Conservation (phyloP, 169 alveolate species). For the Plasmodium berghei region DNA sequence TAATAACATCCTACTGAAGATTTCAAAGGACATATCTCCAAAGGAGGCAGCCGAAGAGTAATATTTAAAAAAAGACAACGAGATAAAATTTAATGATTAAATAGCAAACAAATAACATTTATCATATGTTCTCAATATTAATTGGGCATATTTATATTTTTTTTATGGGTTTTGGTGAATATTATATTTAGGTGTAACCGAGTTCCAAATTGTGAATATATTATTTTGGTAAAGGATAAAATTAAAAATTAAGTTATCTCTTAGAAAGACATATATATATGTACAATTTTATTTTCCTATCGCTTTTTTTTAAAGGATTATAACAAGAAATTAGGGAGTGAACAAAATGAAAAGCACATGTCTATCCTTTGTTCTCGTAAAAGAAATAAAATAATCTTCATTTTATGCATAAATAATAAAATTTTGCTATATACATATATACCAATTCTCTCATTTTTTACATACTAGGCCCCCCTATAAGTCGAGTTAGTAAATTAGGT, state of each 20-base stretch:
- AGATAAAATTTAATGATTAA: background rate
- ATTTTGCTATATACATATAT: background rate
- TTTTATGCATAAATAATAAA: background rate
- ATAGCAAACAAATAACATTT: background rate
- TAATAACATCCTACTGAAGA: slow-evolving; percentile 29
- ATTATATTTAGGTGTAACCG: slow-evolving; percentile 23
- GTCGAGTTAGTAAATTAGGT: slow-evolving; percentile 40
- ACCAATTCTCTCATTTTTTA: background rate
- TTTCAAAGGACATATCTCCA: slow-evolving; percentile 28
- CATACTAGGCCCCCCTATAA: slow-evolving; percentile 35
- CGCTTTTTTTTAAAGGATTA: background rate
- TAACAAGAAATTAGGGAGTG: slow-evolving; percentile 1
- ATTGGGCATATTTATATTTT: background rate
- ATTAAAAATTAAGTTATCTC: background rate
- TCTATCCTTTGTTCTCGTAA: slow-evolving; percentile 2
- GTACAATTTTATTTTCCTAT: background rate
- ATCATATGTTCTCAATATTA: background rate
- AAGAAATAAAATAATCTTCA: background rate
- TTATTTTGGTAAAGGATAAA: slow-evolving; percentile 42
- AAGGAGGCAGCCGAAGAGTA: slow-evolving; percentile 72
- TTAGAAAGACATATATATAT: background rate
- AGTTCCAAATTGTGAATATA: slow-evolving; percentile 53
- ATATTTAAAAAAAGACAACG: slow-evolving; percentile 13
- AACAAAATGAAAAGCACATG: background rate
- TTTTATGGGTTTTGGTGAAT: background rate